Evolutionary conservation across 441 rosid genomes (phyloP).

Genomic region (Erodium moschatum): DNA sequence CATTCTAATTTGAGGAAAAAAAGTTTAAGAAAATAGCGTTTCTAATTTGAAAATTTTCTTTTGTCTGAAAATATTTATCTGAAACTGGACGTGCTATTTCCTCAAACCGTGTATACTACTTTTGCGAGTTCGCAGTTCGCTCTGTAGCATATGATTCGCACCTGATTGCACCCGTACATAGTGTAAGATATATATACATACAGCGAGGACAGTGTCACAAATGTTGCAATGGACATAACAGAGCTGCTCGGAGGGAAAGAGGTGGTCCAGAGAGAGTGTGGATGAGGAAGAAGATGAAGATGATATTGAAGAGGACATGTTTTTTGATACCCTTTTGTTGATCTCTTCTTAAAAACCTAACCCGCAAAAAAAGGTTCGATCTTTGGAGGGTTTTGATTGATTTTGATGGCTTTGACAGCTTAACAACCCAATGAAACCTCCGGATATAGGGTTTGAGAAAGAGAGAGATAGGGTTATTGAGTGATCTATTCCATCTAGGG

Average conservation of each 20-base stretch:
- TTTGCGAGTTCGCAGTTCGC: too few species aligned
- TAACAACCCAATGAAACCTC: conserved; percentile 33
- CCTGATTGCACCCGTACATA: too few species aligned
- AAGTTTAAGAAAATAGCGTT: too few species aligned
- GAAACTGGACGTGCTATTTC: too few species aligned
- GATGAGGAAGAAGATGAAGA: not conserved
- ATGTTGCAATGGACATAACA: conserved; percentile 91
- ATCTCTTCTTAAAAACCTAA: conserved; percentile 14
- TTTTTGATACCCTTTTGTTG: conserved; percentile 9
- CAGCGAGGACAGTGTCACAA: conserved; percentile 86
- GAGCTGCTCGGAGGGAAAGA: conserved; percentile 89
- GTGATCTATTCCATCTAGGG: too few species aligned
- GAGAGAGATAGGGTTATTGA: too few species aligned
- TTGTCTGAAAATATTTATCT: too few species aligned
- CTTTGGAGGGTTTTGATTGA: conserved; percentile 22
- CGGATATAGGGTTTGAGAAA: conserved; percentile 23
- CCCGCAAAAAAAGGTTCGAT: too few species aligned
- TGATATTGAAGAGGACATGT: conserved; percentile 33
- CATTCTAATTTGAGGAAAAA: too few species aligned
- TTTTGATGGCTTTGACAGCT: conserved; percentile 42
- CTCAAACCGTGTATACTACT: too few species aligned
- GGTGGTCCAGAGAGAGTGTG: conserved; percentile 72
- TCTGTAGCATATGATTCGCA: too few species aligned
- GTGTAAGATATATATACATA: conserved; percentile 21
- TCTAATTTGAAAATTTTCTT: too few species aligned